Evolutionary conservation across 176 grass and related monocot species (phyloP).

Genomic region (Puccinellia tenuiflora): DNA sequence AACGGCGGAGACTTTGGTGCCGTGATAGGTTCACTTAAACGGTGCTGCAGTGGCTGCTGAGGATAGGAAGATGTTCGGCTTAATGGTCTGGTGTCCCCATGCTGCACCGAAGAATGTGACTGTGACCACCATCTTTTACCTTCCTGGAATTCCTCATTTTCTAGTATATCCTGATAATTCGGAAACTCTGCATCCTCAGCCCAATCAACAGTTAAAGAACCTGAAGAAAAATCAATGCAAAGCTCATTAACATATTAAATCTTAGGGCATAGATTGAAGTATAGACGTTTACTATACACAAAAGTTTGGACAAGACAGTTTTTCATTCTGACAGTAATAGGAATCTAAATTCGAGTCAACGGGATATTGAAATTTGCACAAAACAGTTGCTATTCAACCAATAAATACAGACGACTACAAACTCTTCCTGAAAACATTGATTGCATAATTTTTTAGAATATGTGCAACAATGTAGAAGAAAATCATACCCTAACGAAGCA

Average conservation of each 20-base stretch:
- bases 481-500: not conserved
- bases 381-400: conserved; percentile 1
- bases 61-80: conserved; percentile 90
- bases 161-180: conserved; percentile 67
- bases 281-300: not conserved
- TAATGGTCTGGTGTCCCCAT: conserved; percentile 60
- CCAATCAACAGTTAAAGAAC: conserved; percentile 92
- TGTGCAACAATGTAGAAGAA: not conserved
- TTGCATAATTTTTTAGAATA: not conserved
- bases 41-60: conserved; percentile 65
- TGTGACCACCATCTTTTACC: conserved; percentile 77
- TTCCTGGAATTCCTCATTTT: conserved; percentile 64
- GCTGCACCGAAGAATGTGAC: conserved; percentile 43
- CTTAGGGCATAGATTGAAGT: not conserved
- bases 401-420: not conserved
- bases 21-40: conserved; percentile 57
- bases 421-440: not conserved
- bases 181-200: conserved; percentile 58
- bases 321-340: not conserved
- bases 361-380: not conserved
- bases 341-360: not conserved
- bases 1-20: conserved; percentile 55
- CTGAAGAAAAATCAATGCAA: conserved; percentile 44
- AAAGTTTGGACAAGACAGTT: not conserved
- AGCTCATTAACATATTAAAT: conserved; percentile 17